Evolutionary conservation across 305 asterid genomes (phyloP), one percentile per base, ranked within the genome.

Genomic region (Fraxinus sp.): DNA sequence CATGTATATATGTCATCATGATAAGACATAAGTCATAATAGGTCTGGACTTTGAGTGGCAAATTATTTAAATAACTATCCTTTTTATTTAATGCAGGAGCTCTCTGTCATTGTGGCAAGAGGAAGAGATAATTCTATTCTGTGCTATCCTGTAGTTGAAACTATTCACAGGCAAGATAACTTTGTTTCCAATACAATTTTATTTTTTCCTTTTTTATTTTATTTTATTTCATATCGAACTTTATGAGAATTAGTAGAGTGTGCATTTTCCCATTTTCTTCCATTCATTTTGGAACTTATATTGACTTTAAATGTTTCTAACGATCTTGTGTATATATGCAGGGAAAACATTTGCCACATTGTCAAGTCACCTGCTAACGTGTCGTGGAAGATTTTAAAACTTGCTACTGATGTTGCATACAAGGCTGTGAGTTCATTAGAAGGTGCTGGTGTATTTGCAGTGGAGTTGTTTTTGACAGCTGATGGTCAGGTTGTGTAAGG

Each of bases 401-500:
- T 92, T 87, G 98, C 98, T 36, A 91, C 94, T 37, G 97, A 96
- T 88, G 93, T 94, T 83, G 98, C 99, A 55, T 74, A 46, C 79
- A 89, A 81, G 83, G 95, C 98, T 80, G 95, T 96, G 82, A 86
- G 94, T 83, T 96, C 98, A 78, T 90, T 96, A 85, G 98, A 94
- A 85, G 99, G 99, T 83, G 99, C 97, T 80, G 98, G 99, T 75
- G 89, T 94, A 57, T 96, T 96, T 24, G 98, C 98, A 7, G 98
- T 92, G 68, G 99, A 96, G 85, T 87, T 96, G 90, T 94, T 96
- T 91, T 86, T 96, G 88, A 93, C 99, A 36, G 92, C 90, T 18
- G 97, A 94, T 87, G 97, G 91, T 83, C 97, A 92, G 98, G 98
- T 96, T 80, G 86, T 80, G 43, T 82, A 73, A 78, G 76, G 75